Base-by-base conservation (phyloP, 2,329 filamentous ascomycete genomes). In the Grosmannia serpens region DNA sequence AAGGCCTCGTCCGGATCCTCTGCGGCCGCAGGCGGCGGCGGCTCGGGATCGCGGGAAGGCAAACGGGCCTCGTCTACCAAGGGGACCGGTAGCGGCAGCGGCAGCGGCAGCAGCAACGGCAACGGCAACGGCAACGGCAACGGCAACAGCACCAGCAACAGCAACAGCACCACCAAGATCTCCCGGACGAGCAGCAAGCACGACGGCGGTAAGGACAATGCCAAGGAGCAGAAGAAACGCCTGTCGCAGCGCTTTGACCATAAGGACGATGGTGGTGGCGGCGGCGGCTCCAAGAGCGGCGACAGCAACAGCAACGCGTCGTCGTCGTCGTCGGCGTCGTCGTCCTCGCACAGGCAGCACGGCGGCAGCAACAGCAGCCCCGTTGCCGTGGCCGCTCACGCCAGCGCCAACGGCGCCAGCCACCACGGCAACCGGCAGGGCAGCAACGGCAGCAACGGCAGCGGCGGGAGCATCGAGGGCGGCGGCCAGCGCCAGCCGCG, bases 161-260 rank as follows among this genome's bases (percentile, higher is more conserved):
- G 13, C 46, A 60, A 31, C 51, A 55, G 46, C 57, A 60, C 56
- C 3, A 56, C 55, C 46, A 60, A 60, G 50, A 11, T 58, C 26
- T 46, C 61, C 10, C 59, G 61, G 8, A 44, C 53, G 38, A 46
- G 3, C 58, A 56, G 50, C 55, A 52, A 47, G 20, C 33, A 38
- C 29, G 56, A 56, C 51, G 41, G n/a, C 41, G 55, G 35, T 56
- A 24, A 26, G 47, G 47, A 65, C 56, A 63, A 63, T 20, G 55
- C 59, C 10, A 65, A 63, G 50, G 58, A 64, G 13, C 65, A 69
- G 54, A 67, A 65, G 59, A 62, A 65, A 35, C 65, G 66, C n/a
- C 66, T 71, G 49, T 66, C 67, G 54, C 64, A 65, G 58, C 68
- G 70, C 53, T 71, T 71, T 62, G 62, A 64, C 13, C 22, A 20